A percentile compares a stretch with the other conserved stretches of the same genome.
Conservation (phyloP, 345 rosid genomes). For the Luvunga scandens region DNA sequence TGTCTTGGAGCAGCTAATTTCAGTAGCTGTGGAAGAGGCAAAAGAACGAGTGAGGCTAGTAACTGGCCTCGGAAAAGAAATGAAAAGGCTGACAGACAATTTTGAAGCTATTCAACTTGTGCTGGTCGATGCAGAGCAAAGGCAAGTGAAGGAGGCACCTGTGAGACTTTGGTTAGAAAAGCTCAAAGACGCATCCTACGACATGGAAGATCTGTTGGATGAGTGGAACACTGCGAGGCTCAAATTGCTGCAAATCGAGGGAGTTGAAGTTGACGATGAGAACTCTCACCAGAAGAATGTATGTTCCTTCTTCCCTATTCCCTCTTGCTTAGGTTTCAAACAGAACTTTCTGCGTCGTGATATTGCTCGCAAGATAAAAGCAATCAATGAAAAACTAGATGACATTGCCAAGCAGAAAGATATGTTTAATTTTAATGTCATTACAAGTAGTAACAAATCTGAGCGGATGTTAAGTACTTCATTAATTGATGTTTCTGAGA, state of each 20-base stretch:
- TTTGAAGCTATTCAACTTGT: background rate
- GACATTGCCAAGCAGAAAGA: background rate
- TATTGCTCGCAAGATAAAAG: slow-evolving; percentile 1
- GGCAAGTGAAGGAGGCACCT: background rate
- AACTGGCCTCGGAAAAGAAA: background rate
- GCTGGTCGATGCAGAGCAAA: slow-evolving; percentile 2
- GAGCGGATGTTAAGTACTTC: background rate
- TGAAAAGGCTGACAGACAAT: background rate
- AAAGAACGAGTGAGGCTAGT: background rate
- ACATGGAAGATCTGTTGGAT: slow-evolving; percentile 11
- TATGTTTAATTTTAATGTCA: background rate
- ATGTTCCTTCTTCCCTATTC: background rate
- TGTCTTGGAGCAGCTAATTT: background rate
- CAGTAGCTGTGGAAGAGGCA: too few species aligned
- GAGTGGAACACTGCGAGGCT: slow-evolving; percentile 10
- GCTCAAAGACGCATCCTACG: background rate
- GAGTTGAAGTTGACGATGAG: background rate
- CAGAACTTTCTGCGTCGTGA: background rate
- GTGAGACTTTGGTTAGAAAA: background rate
- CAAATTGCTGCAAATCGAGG: background rate
- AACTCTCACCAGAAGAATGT: background rate
- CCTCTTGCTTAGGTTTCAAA: background rate
- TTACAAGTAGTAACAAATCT: background rate
- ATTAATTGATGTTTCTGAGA: background rate
- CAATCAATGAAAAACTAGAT: background rate